These are phyloP conservation scores for Arctium minus DNA, from an alignment of 129 eudicot species.

Conservation along the genomic window DNA sequence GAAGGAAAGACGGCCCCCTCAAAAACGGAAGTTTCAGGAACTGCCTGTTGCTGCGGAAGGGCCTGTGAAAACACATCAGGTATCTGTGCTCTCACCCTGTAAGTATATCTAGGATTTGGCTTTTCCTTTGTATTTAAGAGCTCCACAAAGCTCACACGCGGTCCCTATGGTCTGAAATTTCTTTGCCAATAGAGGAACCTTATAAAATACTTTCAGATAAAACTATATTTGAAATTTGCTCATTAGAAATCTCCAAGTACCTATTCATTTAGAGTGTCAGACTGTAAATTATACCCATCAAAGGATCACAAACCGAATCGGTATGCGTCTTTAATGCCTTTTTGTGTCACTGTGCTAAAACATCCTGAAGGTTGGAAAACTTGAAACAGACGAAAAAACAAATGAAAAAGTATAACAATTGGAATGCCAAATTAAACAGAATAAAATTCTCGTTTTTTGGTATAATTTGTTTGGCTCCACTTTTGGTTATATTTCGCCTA, in stretches of 20 bases:
- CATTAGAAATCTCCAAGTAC: not conserved
- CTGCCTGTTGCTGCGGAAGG: constrained; percentile 51
- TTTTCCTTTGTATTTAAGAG: constrained; percentile 3
- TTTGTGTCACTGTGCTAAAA: not conserved
- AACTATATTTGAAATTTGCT: not conserved
- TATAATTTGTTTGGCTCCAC: not conserved
- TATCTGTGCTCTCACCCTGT: constrained; percentile 35
- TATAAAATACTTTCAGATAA: not conserved
- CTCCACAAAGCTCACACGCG: not conserved
- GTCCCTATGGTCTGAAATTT: not conserved
- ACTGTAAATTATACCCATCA: not conserved
- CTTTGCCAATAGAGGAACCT: not conserved
- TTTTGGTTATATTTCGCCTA: not conserved
- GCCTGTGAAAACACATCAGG: constrained; percentile 57
- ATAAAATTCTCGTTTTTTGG: not conserved
- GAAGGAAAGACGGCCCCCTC: constrained; percentile 49
- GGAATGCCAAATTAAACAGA: not conserved
- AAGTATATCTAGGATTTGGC: not conserved
- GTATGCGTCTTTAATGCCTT: not conserved
- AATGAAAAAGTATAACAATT: not conserved
- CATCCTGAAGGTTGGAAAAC: too few species aligned
- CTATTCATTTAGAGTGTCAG: not conserved
- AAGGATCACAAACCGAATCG: not conserved
- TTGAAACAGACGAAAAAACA: too few species aligned
- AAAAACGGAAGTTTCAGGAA: constrained; percentile 82